A percentile compares a stretch with the other conserved stretches of the same genome.
Evolutionary conservation across 2,329 filamentous ascomycete species (phyloP).

Genomic region (Monosporascus sp.): DNA sequence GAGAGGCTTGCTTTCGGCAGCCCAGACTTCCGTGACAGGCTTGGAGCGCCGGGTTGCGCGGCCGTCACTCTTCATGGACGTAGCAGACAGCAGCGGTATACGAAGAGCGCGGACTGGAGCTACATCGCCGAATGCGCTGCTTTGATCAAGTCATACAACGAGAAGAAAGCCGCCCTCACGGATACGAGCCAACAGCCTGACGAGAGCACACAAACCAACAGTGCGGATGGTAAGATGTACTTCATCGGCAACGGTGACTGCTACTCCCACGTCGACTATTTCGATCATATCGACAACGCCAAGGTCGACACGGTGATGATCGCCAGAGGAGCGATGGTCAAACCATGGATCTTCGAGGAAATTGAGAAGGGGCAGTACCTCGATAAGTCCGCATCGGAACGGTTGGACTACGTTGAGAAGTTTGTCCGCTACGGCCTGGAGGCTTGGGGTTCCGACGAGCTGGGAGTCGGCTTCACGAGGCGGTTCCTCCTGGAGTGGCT

Average conservation of each 20-base stretch:
- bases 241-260: constrained; percentile 97
- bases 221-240: constrained; percentile 65
- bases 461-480: constrained; percentile 84
- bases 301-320: constrained; percentile 95
- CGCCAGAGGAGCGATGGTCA: constrained; percentile 90
- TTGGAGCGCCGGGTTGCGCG: constrained; percentile 78
- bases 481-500: constrained; percentile 94
- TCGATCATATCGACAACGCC: constrained; percentile 67
- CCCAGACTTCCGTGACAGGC: constrained; percentile 61
- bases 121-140: constrained; percentile 90
- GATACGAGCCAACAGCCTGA: constrained; percentile 81
- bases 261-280: constrained; percentile 88
- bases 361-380: constrained; percentile 88
- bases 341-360: constrained; percentile 98
- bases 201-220: constrained; percentile 63
- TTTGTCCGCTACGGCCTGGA: constrained; percentile 89
- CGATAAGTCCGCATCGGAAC: constrained; percentile 87
- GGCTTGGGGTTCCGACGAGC: constrained; percentile 92
- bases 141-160: constrained; percentile 75
- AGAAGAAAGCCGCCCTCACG: constrained; percentile 56
- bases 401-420: constrained; percentile 78
- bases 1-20: constrained; percentile 79
- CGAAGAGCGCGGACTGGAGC: constrained; percentile 83
- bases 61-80: constrained; percentile 95
- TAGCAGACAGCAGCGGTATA: constrained; percentile 91